These are phyloP conservation scores for Phlegmacium glaucopus DNA, from an alignment of 768 basidiomycete species.

Conservation along the genomic window DNA sequence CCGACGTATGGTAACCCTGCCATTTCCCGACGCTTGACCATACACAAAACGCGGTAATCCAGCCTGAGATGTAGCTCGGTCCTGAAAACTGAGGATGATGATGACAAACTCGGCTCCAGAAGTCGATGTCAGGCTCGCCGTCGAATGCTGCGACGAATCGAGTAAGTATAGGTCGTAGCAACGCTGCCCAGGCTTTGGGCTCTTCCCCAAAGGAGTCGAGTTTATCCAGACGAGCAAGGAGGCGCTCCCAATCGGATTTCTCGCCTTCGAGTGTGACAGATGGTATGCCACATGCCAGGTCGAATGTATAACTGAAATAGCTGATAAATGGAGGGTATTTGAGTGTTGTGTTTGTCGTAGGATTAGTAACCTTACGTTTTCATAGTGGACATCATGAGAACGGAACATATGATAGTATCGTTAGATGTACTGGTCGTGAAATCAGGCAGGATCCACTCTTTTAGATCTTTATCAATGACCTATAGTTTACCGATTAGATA, in stretches of 20 bases:
- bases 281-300: slow-evolving; percentile 19
- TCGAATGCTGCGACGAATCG: slow-evolving; percentile 22
- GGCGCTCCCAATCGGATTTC: slow-evolving; percentile 18
- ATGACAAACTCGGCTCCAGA: slow-evolving; percentile 15
- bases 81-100: slow-evolving; percentile 5
- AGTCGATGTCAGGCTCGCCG: slow-evolving; percentile 8
- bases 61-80: slow-evolving; percentile 11
- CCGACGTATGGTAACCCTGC: no score
- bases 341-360: background rate
- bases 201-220: slow-evolving; percentile 13
- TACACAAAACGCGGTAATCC: slow-evolving; percentile 21
- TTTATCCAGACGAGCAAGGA: slow-evolving; percentile 18
- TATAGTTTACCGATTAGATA: no score
- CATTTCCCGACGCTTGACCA: slow-evolving; percentile 15
- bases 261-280: slow-evolving; percentile 21
- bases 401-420: slow-evolving; percentile 14
- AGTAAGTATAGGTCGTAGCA: slow-evolving; percentile 13
- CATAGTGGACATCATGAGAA: slow-evolving; percentile 17
- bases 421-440: slow-evolving; percentile 12
- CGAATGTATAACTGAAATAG: slow-evolving; percentile 17
- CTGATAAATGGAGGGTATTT: slow-evolving; percentile 1
- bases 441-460: slow-evolving; percentile 15
- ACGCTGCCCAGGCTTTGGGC: slow-evolving; percentile 11
- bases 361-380: slow-evolving; percentile 6
- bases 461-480: slow-evolving; percentile 15